These are phyloP conservation scores for Naumovozyma baii DNA, from an alignment of 805 yeast species.

Conservation along the genomic window DNA sequence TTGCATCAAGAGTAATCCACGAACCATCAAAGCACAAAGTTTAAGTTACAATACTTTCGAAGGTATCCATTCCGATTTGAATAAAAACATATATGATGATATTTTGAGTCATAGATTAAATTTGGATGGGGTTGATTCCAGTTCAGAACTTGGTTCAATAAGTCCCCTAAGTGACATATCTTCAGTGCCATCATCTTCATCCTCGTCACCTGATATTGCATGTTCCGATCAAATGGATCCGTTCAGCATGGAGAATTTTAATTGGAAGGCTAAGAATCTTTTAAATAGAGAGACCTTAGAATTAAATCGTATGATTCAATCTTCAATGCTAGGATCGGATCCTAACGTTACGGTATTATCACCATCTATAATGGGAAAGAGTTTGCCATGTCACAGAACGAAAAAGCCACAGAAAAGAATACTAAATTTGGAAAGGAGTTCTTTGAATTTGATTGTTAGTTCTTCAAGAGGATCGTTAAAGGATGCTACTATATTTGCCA, in stretches of 20 bases:
- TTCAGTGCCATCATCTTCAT: slow-evolving; percentile 11
- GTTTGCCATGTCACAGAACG: slow-evolving; percentile 14
- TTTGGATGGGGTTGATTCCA: slow-evolving; percentile 9
- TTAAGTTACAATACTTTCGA: slow-evolving; percentile 1
- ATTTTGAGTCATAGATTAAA: slow-evolving; percentile 5
- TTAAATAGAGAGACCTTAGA: slow-evolving; percentile 10
- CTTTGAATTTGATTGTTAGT: slow-evolving; percentile 21
- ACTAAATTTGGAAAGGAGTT: slow-evolving; percentile 10
- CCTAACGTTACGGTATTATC: not conserved
- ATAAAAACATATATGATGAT: slow-evolving; percentile 3
- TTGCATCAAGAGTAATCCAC: not conserved
- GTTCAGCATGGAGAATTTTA: slow-evolving; percentile 4
- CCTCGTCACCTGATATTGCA: slow-evolving; percentile 12
- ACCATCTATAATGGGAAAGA: slow-evolving; percentile 3
- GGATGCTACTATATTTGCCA: slow-evolving; percentile 28
- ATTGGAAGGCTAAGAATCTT: slow-evolving; percentile 6
- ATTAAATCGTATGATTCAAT: slow-evolving; percentile 12
- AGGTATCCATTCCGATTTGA: not conserved
- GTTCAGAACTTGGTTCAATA: slow-evolving; percentile 14
- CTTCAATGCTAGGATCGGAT: slow-evolving; percentile 4
- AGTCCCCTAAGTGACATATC: slow-evolving; percentile 20
- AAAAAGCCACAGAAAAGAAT: slow-evolving; percentile 17
- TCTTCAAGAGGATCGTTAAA: slow-evolving; percentile 23
- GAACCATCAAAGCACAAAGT: slow-evolving; percentile 2
- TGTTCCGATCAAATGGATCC: slow-evolving; percentile 10